Evolutionary conservation across 192 early-diverging fungal species (phyloP).

Genomic region (Rhizophlyctis rosea): DNA sequence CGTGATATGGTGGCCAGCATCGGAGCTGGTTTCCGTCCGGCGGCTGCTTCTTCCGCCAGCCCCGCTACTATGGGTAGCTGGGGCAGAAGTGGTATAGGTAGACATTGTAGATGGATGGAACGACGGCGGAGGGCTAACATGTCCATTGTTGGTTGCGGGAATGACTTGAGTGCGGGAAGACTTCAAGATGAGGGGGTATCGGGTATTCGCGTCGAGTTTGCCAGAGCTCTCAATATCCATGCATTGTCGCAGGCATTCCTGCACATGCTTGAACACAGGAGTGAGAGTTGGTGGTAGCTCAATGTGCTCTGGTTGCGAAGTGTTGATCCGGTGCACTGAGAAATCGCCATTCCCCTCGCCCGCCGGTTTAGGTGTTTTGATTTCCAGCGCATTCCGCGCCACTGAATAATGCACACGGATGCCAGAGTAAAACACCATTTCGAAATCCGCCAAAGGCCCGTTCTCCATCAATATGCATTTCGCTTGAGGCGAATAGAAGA

Average conservation of each 20-base stretch:
- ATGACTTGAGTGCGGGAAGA: slow-evolving; percentile 26
- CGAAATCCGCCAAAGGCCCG: slow-evolving; percentile 54
- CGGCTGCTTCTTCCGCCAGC: not conserved
- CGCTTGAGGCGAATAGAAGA: slow-evolving; percentile 70
- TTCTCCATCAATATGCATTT: slow-evolving; percentile 69
- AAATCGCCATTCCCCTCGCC: not conserved
- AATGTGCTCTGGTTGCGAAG: slow-evolving; percentile 1
- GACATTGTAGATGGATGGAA: slow-evolving; percentile 30
- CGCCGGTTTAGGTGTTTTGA: slow-evolving; percentile 39
- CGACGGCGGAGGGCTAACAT: slow-evolving; percentile 7
- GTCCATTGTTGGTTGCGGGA: too few species aligned
- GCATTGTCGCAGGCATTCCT: slow-evolving; percentile 53
- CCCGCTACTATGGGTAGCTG: too few species aligned
- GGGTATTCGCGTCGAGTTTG: slow-evolving; percentile 9
- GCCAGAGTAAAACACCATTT: slow-evolving; percentile 64
- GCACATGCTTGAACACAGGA: slow-evolving; percentile 37
- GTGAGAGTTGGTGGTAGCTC: slow-evolving; percentile 34
- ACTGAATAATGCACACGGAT: slow-evolving; percentile 46
- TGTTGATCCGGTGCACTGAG: slow-evolving; percentile 7
- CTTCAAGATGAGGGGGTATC: slow-evolving; percentile 46
- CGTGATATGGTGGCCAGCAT: too few species aligned
- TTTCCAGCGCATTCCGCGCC: slow-evolving; percentile 26
- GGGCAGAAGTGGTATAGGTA: slow-evolving; percentile 6
- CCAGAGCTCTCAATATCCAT: slow-evolving; percentile 40
- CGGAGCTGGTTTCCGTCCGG: too few species aligned